phyloP scores from a whole-genome alignment of 176 grass and related monocot genomes.

The Echinochloa phyllopogon region DNA sequence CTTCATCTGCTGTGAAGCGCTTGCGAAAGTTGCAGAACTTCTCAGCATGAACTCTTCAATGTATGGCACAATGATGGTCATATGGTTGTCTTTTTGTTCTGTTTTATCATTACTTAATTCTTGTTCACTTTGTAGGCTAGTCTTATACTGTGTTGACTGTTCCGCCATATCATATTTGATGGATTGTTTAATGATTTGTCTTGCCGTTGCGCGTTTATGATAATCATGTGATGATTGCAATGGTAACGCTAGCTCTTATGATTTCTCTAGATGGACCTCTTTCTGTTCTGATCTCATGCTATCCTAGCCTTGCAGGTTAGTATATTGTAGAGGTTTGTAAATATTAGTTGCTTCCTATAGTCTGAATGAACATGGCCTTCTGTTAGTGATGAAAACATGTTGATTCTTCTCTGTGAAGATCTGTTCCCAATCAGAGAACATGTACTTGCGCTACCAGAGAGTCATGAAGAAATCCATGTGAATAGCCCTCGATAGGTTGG shows the following conservation, averaged over 20 bases:
- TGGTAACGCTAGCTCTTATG: background rate
- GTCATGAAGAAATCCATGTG: background rate
- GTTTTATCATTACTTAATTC: conserved; percentile 51
- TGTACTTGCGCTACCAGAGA: background rate
- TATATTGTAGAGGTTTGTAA: background rate
- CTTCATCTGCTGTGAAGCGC: conserved; percentile 71
- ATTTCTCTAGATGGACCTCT: background rate
- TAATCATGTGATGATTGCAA: conserved; percentile 22
- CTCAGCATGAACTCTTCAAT: conserved; percentile 55
- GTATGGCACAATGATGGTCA: conserved; percentile 17
- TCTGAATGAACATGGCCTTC: background rate
- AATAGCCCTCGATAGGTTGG: background rate
- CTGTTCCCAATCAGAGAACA: background rate
- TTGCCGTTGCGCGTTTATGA: conserved; percentile 29
- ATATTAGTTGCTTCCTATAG: background rate
- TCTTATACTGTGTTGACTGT: conserved; percentile 41
- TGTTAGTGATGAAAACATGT: background rate
- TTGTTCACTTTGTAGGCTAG: conserved; percentile 50
- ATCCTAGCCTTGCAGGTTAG: background rate
- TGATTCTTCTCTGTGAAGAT: background rate
- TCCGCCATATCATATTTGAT: conserved; percentile 38
- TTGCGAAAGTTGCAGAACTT: conserved; percentile 79
- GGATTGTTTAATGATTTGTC: conserved; percentile 40
- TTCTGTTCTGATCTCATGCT: background rate
- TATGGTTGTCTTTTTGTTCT: conserved; percentile 40